phyloP scores from a whole-genome alignment of 1,284 basidiomycete species.

The Agaricales sp. region DNA sequence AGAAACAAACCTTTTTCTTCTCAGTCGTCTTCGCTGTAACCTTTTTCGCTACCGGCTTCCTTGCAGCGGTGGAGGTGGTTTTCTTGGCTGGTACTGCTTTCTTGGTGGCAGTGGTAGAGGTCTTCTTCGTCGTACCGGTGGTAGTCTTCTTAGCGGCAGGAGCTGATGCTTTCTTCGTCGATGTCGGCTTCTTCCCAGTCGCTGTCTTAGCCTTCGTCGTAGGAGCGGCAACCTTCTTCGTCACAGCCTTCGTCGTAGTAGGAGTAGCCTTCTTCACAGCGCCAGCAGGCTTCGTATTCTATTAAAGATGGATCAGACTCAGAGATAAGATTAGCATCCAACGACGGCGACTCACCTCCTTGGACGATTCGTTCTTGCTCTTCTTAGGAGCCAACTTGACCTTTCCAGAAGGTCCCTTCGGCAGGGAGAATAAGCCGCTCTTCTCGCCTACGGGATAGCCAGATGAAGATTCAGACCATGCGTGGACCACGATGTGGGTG shows the following conservation, averaged over 20 bases:
- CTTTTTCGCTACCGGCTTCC: slow-evolving; percentile 16
- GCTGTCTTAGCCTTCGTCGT: slow-evolving; percentile 17
- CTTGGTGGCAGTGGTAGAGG: slow-evolving; percentile 14
- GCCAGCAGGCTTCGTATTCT: slow-evolving; percentile 22
- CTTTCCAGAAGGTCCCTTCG: slow-evolving; percentile 68
- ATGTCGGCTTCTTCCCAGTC: slow-evolving; percentile 17
- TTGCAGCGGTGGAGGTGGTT: slow-evolving; percentile 4
- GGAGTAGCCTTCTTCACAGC: slow-evolving; percentile 19
- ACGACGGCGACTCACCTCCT: slow-evolving; percentile 40
- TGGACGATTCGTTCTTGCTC: slow-evolving; percentile 27
- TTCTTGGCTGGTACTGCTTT: slow-evolving; percentile 16
- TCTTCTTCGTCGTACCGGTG: slow-evolving; percentile 23
- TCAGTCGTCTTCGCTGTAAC: slow-evolving; percentile 10
- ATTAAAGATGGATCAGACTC: slow-evolving; percentile 11
- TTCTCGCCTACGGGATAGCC: slow-evolving; percentile 17
- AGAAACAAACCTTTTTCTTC: slow-evolving; percentile 13
- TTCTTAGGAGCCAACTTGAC: slow-evolving; percentile 35
- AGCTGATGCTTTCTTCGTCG: neutral
- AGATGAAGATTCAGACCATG: neutral
- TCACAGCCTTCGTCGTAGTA: neutral
- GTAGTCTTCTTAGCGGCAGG: neutral
- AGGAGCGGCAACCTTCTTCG: slow-evolving; percentile 26
- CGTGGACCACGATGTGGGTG: neutral
- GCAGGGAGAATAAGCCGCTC: slow-evolving; percentile 53
- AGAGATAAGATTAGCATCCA: neutral